Conservation (phyloP, 306 rosid genomes). For the Casuarina equisetifolia region DNA sequence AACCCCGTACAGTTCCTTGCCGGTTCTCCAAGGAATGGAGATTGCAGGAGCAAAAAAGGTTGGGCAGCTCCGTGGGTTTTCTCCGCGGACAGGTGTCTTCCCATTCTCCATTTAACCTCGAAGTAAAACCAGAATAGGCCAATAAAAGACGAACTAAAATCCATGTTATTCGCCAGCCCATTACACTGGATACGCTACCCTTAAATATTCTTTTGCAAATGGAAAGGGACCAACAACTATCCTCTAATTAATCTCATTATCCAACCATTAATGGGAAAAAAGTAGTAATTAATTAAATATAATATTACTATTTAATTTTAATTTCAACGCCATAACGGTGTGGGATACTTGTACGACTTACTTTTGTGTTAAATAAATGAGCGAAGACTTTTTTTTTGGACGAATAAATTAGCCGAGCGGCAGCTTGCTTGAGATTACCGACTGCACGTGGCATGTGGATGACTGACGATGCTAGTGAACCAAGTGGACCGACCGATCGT, state of each 20-base stretch:
- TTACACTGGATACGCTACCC: constrained; percentile 18
- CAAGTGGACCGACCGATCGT: constrained; percentile 24
- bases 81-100: constrained; percentile 26
- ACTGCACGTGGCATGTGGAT: constrained; percentile 12
- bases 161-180: constrained; percentile 23
- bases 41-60: constrained; percentile 38
- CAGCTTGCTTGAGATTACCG: not conserved
- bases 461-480: constrained; percentile 12
- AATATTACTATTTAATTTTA: too few species aligned
- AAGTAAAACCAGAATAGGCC: not conserved
- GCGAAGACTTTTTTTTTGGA: too few species aligned
- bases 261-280: constrained; percentile 21
- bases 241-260: constrained; percentile 26
- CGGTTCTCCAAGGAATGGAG: constrained; percentile 34
- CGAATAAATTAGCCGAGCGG: not conserved
- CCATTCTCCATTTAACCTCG: not conserved
- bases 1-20: constrained; percentile 28
- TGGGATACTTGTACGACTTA: too few species aligned
- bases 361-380: too few species aligned
- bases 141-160: constrained; percentile 17
- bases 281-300: not conserved
- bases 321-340: too few species aligned
- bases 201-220: not conserved
- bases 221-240: constrained; percentile 14
- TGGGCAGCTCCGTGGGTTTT: constrained; percentile 15